Evolutionary conservation across 139 green algal genomes (phyloP), one percentile per base, ranked within the genome.

Genomic region (Micractinium sp.): DNA sequence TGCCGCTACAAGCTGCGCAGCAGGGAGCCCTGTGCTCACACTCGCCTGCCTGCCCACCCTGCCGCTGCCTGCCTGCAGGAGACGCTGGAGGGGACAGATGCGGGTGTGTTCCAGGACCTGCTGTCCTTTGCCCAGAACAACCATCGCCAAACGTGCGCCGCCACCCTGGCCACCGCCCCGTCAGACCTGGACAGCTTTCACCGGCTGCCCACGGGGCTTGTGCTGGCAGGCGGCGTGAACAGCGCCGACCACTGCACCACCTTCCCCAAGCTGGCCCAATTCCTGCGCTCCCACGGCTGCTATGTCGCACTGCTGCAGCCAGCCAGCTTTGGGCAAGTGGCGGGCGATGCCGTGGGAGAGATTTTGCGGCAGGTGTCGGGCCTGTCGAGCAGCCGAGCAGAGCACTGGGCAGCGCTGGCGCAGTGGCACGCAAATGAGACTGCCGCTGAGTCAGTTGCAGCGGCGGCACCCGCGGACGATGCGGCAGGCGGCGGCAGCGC

Each of bases 171-270:
- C 53, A 16, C 14, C 67, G 31, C 27, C n/a, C 47, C 47, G 47
- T 56, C 47, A 56, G 18, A 47, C 74, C 38, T 25, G 29, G 35
- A 9, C 47, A 66, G 36, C 14, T 76, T 63, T 29, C 74, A 77
- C 39, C 69, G 71, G 18, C 22, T 95, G 19, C 93, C 93, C 31
- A 89, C 91, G 27, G 93, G 73, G 25, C 53, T 95, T 47, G 89
- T 94, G 20, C 75, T 95, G 61, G 91, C 93, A 13, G 93, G 93
- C 4, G 91, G 93, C 39, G 90, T 95, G 18, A 95, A 95, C 78
- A 87, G 81, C 19, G 88, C 91, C 18, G 92, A 95, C 84, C 93
- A 95, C 71, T 79, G 87, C 20, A 35, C 83, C 23, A 95, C 93
- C 38, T 95, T 95, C 36, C 80, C 93, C n/a, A 77, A 60, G 66